These are phyloP conservation scores for Hirsutella minnesotensis DNA, from an alignment of 2,329 filamentous ascomycete genomes.

Conservation along the genomic window DNA sequence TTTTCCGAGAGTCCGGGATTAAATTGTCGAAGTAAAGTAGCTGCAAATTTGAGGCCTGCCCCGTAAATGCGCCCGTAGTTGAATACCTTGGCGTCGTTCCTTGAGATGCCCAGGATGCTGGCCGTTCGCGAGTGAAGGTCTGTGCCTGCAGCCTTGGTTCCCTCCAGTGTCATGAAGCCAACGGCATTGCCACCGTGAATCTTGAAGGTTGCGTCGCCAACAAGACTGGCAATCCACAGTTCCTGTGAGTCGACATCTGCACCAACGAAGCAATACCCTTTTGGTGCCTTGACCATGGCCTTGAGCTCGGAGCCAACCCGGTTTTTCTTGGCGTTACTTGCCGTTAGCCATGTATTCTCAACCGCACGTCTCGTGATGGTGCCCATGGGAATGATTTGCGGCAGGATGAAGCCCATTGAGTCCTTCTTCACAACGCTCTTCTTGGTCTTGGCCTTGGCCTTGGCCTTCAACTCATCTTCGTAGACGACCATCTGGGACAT, in stretches of 20 bases:
- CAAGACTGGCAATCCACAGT: conserved; percentile 91
- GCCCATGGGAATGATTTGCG: conserved; percentile 95
- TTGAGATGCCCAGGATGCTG: conserved; percentile 79
- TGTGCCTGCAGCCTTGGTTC: conserved; percentile 85
- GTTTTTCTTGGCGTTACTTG: conserved; percentile 92
- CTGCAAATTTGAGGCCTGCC: conserved; percentile 89
- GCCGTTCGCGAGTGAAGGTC: conserved; percentile 93
- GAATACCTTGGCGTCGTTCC: conserved; percentile 94
- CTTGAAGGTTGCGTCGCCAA: conserved; percentile 90
- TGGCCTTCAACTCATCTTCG: conserved; percentile 42
- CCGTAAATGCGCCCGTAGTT: conserved; percentile 99
- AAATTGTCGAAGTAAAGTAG: conserved; percentile 83
- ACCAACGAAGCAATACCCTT: conserved; percentile 87
- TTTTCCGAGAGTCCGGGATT: conserved; percentile 73
- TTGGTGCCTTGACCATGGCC: conserved; percentile 86
- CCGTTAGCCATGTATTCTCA: conserved; percentile 97
- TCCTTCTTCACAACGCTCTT: conserved; percentile 6
- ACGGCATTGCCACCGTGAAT: conserved; percentile 94
- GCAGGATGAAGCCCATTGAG: conserved; percentile 66
- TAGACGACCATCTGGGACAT: conserved; percentile 94
- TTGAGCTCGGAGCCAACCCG: conserved; percentile 94
- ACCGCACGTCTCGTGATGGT: conserved; percentile 90
- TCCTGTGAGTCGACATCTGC: conserved; percentile 97
- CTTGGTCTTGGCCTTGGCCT: conserved; percentile 1
- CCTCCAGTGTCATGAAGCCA: conserved; percentile 97